A percentile compares a stretch with the other conserved stretches of the same genome.
Evolutionary conservation across 495 filamentous ascomycete genomes (phyloP).

Genomic region (Rhizodiscina lignyota): DNA sequence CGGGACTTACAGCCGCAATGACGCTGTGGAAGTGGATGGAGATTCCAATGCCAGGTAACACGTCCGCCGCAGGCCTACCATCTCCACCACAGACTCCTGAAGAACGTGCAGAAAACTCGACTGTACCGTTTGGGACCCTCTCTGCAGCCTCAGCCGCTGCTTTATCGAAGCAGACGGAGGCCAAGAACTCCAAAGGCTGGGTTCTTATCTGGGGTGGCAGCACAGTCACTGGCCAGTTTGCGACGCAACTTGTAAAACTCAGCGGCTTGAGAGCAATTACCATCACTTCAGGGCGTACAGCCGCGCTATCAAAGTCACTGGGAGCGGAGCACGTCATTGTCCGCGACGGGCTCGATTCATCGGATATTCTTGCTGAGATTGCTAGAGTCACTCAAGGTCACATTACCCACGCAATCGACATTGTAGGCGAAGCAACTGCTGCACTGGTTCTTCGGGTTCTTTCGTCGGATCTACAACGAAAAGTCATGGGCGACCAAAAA

Average conservation of each 20-base stretch:
- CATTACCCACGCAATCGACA: neutral
- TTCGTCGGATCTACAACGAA: no score
- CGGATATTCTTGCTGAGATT: neutral
- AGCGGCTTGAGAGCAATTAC: slow-evolving; percentile 39
- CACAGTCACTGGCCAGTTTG: slow-evolving; percentile 41
- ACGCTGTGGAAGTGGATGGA: slow-evolving; percentile 26
- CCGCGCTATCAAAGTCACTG: neutral
- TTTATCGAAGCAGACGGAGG: slow-evolving; percentile 30
- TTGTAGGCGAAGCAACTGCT: neutral
- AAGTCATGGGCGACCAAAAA: neutral
- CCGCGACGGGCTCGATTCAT: neutral
- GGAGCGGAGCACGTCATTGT: slow-evolving; percentile 1
- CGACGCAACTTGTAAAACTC: slow-evolving; percentile 43
- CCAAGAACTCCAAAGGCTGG: slow-evolving; percentile 41
- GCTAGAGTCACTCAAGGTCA: neutral
- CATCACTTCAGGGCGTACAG: slow-evolving; percentile 12
- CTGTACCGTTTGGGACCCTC: slow-evolving; percentile 1
- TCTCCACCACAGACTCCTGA: slow-evolving; percentile 1
- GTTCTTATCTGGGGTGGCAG: slow-evolving; percentile 53
- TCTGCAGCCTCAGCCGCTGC: slow-evolving; percentile 30
- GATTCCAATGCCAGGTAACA: neutral
- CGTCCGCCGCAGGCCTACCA: neutral
- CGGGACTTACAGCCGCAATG: slow-evolving; percentile 42
- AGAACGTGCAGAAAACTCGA: neutral
- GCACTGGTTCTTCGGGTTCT: neutral